phyloP scores from a whole-genome alignment of 768 basidiomycete genomes.

The Phanerochaete sordida region DNA sequence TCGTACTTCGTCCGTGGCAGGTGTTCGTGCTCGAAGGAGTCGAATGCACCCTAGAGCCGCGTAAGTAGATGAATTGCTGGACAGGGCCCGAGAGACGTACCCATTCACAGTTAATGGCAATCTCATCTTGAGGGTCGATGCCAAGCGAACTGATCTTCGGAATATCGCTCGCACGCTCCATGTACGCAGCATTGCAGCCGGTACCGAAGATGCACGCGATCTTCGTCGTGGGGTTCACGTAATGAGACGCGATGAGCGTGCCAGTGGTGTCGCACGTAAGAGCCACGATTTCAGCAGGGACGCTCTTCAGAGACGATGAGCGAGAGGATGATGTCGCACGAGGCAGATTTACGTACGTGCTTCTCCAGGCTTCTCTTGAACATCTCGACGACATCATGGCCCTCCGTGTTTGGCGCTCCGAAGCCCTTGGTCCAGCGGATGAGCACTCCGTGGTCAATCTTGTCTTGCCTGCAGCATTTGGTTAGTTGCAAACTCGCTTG shows the following conservation, averaged over 20 bases:
- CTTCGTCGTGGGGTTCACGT: conserved; percentile 86
- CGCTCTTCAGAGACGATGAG: conserved; percentile 45
- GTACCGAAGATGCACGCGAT: conserved; percentile 98
- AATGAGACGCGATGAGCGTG: conserved; percentile 94
- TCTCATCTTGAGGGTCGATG: conserved; percentile 59
- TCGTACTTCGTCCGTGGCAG: conserved; percentile 96
- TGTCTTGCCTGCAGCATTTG: conserved; percentile 62
- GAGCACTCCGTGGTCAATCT: conserved; percentile 90
- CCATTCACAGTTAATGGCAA: conserved; percentile 99
- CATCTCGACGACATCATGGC: conserved; percentile 90
- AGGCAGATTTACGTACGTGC: conserved; percentile 46
- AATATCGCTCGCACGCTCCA: conserved; percentile 85
- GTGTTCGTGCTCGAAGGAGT: conserved; percentile 92
- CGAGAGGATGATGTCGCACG: background rate
- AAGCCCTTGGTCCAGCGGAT: conserved; percentile 99
- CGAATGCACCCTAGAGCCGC: conserved; percentile 80
- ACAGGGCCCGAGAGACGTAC: conserved; percentile 34
- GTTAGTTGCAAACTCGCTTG: background rate
- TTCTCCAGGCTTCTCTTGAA: conserved; percentile 79
- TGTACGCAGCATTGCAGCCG: conserved; percentile 97
- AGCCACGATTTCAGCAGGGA: conserved; percentile 82
- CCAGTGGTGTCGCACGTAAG: conserved; percentile 98
- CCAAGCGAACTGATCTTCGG: conserved; percentile 80
- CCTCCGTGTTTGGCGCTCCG: conserved; percentile 87
- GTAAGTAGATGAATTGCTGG: background rate